phyloP scores from a whole-genome alignment of 306 rosid genomes.

The Vigna nakashimae region DNA sequence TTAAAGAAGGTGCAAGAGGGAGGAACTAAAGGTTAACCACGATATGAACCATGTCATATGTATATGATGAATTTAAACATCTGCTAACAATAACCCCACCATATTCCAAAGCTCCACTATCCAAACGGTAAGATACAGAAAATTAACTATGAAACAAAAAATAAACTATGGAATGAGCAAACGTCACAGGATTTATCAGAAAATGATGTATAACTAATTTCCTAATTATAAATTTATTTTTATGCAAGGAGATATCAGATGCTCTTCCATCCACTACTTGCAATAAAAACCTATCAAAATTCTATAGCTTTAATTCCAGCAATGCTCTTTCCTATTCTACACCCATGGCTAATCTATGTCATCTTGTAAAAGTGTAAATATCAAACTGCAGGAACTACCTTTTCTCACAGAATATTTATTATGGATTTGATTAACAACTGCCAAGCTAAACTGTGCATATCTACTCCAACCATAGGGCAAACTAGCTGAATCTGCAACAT shows the following conservation, averaged over 20 bases:
- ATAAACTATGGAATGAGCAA: slow-evolving; percentile 14
- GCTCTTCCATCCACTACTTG: slow-evolving; percentile 23
- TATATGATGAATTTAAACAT: slow-evolving; percentile 11
- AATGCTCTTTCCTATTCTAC: slow-evolving; percentile 6
- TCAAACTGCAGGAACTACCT: slow-evolving; percentile 59
- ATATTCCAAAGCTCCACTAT: neutral
- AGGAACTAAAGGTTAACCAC: neutral
- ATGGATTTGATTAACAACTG: slow-evolving; percentile 78
- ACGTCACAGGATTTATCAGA: slow-evolving; percentile 28
- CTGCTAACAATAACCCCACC: neutral
- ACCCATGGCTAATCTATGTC: slow-evolving; percentile 25
- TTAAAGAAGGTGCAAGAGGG: neutral
- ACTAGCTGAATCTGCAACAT: slow-evolving; percentile 77
- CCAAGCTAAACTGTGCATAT: slow-evolving; percentile 92
- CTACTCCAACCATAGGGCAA: slow-evolving; percentile 98
- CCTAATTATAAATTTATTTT: neutral
- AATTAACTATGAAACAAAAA: slow-evolving; percentile 6
- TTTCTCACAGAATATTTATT: slow-evolving; percentile 76
- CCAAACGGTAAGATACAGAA: slow-evolving; percentile 21
- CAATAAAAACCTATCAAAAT: slow-evolving; percentile 31
- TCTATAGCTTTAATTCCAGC: slow-evolving; percentile 28
- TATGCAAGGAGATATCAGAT: slow-evolving; percentile 17
- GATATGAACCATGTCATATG: neutral
- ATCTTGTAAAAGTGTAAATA: slow-evolving; percentile 10
- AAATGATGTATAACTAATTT: neutral